Conservation (phyloP, 2,329 filamentous ascomycete genomes). For the Ophidiomyces ophidiicola region DNA sequence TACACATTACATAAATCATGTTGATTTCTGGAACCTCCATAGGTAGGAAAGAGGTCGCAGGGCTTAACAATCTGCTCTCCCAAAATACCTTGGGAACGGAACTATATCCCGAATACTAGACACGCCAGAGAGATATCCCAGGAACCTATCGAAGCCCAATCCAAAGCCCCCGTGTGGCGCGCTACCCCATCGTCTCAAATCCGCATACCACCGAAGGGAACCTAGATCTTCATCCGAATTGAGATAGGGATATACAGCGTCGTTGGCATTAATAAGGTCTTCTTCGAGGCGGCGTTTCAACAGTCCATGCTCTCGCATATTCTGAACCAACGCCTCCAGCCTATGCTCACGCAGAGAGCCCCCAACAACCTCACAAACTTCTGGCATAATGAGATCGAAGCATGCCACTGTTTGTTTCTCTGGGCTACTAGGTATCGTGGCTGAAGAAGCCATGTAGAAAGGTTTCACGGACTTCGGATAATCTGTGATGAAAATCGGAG, state of each 20-base stretch:
- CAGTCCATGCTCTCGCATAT: slow-evolving; percentile 60
- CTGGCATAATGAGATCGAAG: slow-evolving; percentile 79
- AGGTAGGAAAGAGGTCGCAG: neutral
- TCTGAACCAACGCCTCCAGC: slow-evolving; percentile 51
- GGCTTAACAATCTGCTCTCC: slow-evolving; percentile 40
- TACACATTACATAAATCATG: neutral
- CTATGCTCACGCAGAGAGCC: slow-evolving; percentile 83
- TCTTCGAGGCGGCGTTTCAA: slow-evolving; percentile 25
- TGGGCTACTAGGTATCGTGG: slow-evolving; percentile 7
- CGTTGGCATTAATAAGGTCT: slow-evolving; percentile 11
- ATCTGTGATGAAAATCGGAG: slow-evolving; percentile 80
- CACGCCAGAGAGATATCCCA: slow-evolving; percentile 72
- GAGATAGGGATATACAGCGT: slow-evolving; percentile 26
- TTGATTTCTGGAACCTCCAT: neutral
- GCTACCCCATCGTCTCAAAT: slow-evolving; percentile 80
- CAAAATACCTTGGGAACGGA: slow-evolving; percentile 62
- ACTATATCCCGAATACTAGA: slow-evolving; percentile 75
- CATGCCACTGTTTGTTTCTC: slow-evolving; percentile 58
- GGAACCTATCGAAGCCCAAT: slow-evolving; percentile 72
- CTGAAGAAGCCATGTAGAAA: slow-evolving; percentile 68
- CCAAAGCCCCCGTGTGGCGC: slow-evolving; percentile 87
- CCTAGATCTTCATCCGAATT: slow-evolving; percentile 31
- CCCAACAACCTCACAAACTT: slow-evolving; percentile 74
- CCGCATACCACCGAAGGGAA: slow-evolving; percentile 72
- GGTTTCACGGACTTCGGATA: slow-evolving; percentile 85